phyloP scores from a whole-genome alignment of 2,329 filamentous ascomycete species.

The Sclerotinia trifoliorum region DNA sequence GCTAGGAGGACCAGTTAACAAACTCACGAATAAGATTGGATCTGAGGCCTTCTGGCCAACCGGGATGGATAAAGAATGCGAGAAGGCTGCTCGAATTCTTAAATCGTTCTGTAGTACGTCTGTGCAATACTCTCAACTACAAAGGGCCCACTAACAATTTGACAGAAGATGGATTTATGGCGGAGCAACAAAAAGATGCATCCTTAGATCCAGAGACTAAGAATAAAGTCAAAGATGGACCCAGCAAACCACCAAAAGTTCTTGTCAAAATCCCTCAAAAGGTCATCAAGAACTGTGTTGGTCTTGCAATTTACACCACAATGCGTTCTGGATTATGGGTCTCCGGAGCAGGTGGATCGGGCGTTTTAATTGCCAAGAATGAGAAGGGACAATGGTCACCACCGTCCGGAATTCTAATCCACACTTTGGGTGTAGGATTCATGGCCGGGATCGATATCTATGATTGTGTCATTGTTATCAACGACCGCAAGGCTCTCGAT shows the following conservation, averaged over 20 bases:
- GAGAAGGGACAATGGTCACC: slow-evolving; percentile 89
- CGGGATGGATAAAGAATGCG: slow-evolving; percentile 81
- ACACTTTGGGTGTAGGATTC: slow-evolving; percentile 86
- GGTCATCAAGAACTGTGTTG: slow-evolving; percentile 84
- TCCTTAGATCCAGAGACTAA: slow-evolving; percentile 39
- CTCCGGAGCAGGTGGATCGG: slow-evolving; percentile 84
- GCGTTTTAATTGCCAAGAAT: slow-evolving; percentile 74
- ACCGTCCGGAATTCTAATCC: slow-evolving; percentile 85
- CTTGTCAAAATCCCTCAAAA: slow-evolving; percentile 80
- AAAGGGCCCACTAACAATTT: slow-evolving; percentile 28
- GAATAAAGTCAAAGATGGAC: slow-evolving; percentile 43
- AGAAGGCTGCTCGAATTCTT: slow-evolving; percentile 86
- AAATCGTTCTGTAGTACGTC: slow-evolving; percentile 83
- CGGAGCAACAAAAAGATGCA: slow-evolving; percentile 15
- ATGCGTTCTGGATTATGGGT: slow-evolving; percentile 92
- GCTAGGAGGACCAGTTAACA: slow-evolving; percentile 70
- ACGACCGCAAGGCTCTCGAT: slow-evolving; percentile 79
- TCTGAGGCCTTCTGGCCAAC: slow-evolving; percentile 83
- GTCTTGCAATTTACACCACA: slow-evolving; percentile 87
- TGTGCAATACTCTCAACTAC: slow-evolving; percentile 28
- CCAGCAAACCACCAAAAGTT: slow-evolving; percentile 57
- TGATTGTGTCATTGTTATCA: slow-evolving; percentile 92
- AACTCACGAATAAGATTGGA: slow-evolving; percentile 76
- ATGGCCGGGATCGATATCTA: slow-evolving; percentile 92
- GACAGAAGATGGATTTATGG: slow-evolving; percentile 65